Percentiles rank a stretch among this genome's conserved stretches.
Conservation (phyloP, 352 stramenopile genomes). For the Pythium phragmiticola region DNA sequence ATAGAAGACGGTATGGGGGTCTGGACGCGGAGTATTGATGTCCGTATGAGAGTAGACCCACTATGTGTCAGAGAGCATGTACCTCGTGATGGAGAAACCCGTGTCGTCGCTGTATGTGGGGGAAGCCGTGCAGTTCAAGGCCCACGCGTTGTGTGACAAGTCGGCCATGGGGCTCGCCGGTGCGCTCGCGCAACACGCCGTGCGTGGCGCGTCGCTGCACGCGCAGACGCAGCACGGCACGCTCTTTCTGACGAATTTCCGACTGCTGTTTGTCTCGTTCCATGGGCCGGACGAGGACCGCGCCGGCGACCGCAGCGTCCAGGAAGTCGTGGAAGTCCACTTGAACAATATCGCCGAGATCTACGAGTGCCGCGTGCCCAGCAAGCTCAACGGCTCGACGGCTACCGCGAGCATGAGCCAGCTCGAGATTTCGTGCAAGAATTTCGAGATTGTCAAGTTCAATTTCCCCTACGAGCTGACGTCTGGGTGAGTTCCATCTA, state of each 20-base stretch:
- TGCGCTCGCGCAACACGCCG: slow-evolving; percentile 10
- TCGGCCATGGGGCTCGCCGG: slow-evolving; percentile 42
- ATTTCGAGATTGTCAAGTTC: slow-evolving; percentile 81
- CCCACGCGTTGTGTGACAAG: slow-evolving; percentile 66
- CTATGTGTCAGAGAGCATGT: slow-evolving; percentile 81
- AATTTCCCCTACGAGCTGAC: slow-evolving; percentile 65
- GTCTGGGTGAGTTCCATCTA: slow-evolving; percentile 37
- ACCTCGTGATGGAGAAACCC: slow-evolving; percentile 71
- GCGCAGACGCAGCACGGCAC: slow-evolving; percentile 50
- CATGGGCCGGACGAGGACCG: slow-evolving; percentile 34
- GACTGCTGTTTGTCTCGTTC: slow-evolving; percentile 74
- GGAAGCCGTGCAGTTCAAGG: slow-evolving; percentile 73
- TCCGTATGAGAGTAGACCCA: slow-evolving; percentile 42
- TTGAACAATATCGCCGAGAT: slow-evolving; percentile 79
- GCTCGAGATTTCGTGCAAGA: slow-evolving; percentile 85
- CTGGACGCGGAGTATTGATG: slow-evolving; percentile 7
- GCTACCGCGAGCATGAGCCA: slow-evolving; percentile 42
- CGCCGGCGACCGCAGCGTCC: slow-evolving; percentile 10
- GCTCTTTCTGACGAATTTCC: slow-evolving; percentile 72
- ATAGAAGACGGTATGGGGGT: neutral
- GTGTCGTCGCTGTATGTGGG: slow-evolving; percentile 50
- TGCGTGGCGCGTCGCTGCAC: slow-evolving; percentile 4
- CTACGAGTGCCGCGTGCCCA: slow-evolving; percentile 47
- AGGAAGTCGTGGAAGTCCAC: slow-evolving; percentile 61
- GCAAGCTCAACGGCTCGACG: slow-evolving; percentile 29